Base-by-base conservation (phyloP, 2,329 filamentous ascomycete species). In the Aspergillus amoenus region DNA sequence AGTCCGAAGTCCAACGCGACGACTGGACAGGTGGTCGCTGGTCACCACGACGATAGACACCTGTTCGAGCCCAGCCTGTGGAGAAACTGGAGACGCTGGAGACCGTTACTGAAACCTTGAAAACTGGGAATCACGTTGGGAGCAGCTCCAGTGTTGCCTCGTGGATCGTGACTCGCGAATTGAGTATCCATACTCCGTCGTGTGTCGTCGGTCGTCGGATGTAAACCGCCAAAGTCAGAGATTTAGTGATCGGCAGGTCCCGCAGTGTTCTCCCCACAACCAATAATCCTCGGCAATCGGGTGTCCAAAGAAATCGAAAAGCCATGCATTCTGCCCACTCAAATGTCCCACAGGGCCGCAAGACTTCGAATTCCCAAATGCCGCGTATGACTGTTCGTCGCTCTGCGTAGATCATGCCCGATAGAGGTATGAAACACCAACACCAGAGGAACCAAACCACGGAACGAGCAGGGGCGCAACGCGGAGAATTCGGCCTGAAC, bases 171-270 rank as follows among this genome's bases (percentile, higher is more conserved):
- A 49, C 15, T 32, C 46, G 12, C 32, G 11, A 44, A 12, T 24
- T 44, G 21, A 15, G 24, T 21, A 21, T 21, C 21, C 3, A 21
- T 21, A 21, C 21, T 4, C 21, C 21, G 21, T 21, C 21, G 21
- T 21, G 21, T 21, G 21, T 30, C 27, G 9, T 30, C 27, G 15
- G 27, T 15, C n/a, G 22, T 45, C 44, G 27, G 45, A 48, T 15
- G 11, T 17, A 48, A 37, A 21, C 45, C 45, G 45, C 30, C 30
- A 37, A 30, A 48, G 27, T 52, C 24, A 30, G 27, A 37, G 27
- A 44, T 45, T 45, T n/a, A 39, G 24, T 45, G 50, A 52, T 52
- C 50, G 50, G 50, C 50, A 44, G 42, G 50, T 24, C 50, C 50
- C 41, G 42, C 50, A 22, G 12, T 34, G 12, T 39, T 24, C 18